Evolutionary conservation across 352 stramenopile genomes (phyloP).

Genomic region (Phytophthora palmivora): DNA sequence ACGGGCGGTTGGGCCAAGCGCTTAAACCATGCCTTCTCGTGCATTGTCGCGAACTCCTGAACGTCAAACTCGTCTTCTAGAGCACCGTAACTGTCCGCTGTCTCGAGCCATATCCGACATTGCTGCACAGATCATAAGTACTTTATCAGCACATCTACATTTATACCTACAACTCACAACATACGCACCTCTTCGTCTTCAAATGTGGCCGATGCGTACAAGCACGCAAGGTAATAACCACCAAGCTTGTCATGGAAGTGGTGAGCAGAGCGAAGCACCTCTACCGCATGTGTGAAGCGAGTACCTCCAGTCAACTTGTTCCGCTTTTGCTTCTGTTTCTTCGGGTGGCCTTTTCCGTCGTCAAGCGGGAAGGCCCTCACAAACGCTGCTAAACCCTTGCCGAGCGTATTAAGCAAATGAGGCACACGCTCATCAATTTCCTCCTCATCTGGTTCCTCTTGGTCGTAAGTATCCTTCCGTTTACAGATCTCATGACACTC

Average conservation of each 20-base stretch:
- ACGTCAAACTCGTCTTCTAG: slow-evolving; percentile 80
- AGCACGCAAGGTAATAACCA: slow-evolving; percentile 72
- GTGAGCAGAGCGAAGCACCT: slow-evolving; percentile 73
- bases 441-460: slow-evolving; percentile 67
- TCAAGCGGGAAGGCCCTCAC: slow-evolving; percentile 36
- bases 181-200: slow-evolving; percentile 60
- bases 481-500: slow-evolving; percentile 75
- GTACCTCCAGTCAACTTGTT: slow-evolving; percentile 13
- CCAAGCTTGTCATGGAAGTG: slow-evolving; percentile 88
- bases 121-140: slow-evolving; percentile 37
- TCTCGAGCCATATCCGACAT: slow-evolving; percentile 80
- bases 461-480: slow-evolving; percentile 64
- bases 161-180: background rate
- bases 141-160: background rate
- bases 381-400: slow-evolving; percentile 63
- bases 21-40: slow-evolving; percentile 63
- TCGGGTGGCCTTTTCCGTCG: background rate
- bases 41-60: slow-evolving; percentile 61
- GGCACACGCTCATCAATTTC: slow-evolving; percentile 70
- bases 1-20: slow-evolving; percentile 56
- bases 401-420: slow-evolving; percentile 70
- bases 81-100: slow-evolving; percentile 78
- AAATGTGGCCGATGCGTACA: slow-evolving; percentile 65
- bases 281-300: slow-evolving; percentile 59
- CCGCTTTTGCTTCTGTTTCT: slow-evolving; percentile 33